A percentile compares a stretch with the other conserved stretches of the same genome.
Evolutionary conservation across 352 stramenopile species (phyloP).

Genomic region (Pythium vanterpoolii): DNA sequence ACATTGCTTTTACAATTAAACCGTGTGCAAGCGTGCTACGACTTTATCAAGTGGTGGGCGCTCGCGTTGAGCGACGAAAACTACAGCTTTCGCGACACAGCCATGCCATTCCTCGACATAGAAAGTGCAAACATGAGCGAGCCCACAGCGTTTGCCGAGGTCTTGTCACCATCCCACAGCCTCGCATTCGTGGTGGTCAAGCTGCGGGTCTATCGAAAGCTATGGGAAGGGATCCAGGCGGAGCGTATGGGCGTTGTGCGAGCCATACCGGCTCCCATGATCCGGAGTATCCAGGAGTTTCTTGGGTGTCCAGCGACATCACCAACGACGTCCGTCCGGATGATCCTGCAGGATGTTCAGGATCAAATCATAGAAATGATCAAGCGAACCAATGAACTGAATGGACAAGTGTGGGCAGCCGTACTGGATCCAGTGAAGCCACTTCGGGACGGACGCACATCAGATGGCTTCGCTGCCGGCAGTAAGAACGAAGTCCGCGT

Average conservation of each 20-base stretch:
- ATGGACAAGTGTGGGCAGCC: not conserved
- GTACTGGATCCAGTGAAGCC: not conserved
- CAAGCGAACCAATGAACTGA: slow-evolving; percentile 1
- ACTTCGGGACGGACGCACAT: no score
- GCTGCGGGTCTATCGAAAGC: not conserved
- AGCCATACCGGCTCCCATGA: not conserved
- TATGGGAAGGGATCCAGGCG: slow-evolving; percentile 8
- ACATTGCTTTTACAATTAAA: not conserved
- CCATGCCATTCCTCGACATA: slow-evolving; percentile 1
- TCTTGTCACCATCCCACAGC: not conserved
- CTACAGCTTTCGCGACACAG: slow-evolving; percentile 14
- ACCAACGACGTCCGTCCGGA: not conserved
- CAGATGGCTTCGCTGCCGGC: not conserved
- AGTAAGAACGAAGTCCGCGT: slow-evolving; percentile 12
- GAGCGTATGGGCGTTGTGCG: not conserved
- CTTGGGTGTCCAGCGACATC: not conserved
- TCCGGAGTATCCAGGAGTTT: not conserved
- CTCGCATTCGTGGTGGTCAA: slow-evolving; percentile 8
- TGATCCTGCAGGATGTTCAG: not conserved
- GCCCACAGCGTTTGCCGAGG: not conserved
- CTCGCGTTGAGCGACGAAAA: not conserved
- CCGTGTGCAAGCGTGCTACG: slow-evolving; percentile 3
- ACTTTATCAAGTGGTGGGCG: slow-evolving; percentile 14
- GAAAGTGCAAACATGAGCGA: not conserved
- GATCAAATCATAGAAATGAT: slow-evolving; percentile 2